Evolutionary conservation across 192 early-diverging fungal species (phyloP).

Genomic region (Podila clonocystis): DNA sequence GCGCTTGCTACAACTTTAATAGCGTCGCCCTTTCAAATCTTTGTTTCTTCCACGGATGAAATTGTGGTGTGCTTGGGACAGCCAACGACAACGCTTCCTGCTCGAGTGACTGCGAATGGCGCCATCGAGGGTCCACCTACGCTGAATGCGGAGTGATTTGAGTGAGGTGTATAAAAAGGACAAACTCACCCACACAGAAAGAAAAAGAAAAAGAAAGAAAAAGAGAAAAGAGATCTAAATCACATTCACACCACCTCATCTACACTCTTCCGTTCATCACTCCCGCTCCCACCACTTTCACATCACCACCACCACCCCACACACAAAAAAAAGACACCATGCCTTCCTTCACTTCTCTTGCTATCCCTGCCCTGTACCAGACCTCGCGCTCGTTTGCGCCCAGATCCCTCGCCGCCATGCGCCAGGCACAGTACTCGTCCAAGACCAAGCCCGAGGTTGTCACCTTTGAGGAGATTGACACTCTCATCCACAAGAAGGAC

Average conservation of each 20-base stretch:
- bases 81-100: not conserved
- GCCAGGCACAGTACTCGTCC: conserved; percentile 29
- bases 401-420: conserved; percentile 38
- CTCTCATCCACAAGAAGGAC: conserved; percentile 32
- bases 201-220: not conserved
- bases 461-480: conserved; percentile 48
- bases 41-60: no score
- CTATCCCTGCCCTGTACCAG: conserved; percentile 51
- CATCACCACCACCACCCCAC: not conserved
- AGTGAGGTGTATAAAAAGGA: not conserved
- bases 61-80: no score
- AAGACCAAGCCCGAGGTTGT: conserved; percentile 41
- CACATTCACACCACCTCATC: not conserved
- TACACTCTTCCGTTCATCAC: not conserved
- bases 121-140: not conserved
- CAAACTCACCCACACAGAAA: no score
- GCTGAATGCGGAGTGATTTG: not conserved
- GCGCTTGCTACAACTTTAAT: no score
- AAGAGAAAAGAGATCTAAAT: not conserved
- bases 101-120: conserved; percentile 9
- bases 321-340: conserved; percentile 2
- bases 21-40: no score
- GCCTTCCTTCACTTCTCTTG: conserved; percentile 48
- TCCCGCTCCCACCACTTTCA: not conserved
- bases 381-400: conserved; percentile 43